Base-by-base conservation (phyloP, 1,284 basidiomycete species). In the Ceratobasidium papillatum region DNA sequence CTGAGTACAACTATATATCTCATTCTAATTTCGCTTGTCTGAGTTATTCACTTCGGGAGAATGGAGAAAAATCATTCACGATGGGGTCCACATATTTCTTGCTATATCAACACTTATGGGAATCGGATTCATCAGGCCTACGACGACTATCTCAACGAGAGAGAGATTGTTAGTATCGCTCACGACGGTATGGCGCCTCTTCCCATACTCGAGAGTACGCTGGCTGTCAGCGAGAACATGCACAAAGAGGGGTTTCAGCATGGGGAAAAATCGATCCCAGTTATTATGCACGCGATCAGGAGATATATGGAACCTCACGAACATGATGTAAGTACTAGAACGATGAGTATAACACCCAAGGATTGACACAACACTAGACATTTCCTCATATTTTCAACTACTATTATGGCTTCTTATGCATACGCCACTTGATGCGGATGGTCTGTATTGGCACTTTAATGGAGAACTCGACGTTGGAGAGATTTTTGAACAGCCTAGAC, bases 221-320 rank as follows among this genome's bases (percentile, higher is more conserved):
- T 71, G 9, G 43, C 54, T 1, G 30, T 61, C n/a, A 36, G 68
- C 14, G 68, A 71, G 12, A 71, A 71, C 56, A 71, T 71, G 68
- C 68, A 71, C 34, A 71, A 61, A 49, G 41, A n/a, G 3, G 49
- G 49, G 9, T 71, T 56, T 41, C 68, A 61, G 19, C 54, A 43
- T 19, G 68, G 54, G 2, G 41, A 71, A 27, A 43, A 71, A 1
- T 34, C 54, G 4, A 25, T 71, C 19, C 56, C 68, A 2, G 56
- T 71, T 9, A 19, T 71, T n/a, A 49, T 71, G 68, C 0, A 3
- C 1, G 36, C 68, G 19, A 59, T 71, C 25, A 36, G 68, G 30
- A 32, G n/a, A 22, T 71, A 71, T 25, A 47, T 14, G 1, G 41
- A 59, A 17, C 17, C 47, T 30, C 41, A 61, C 25, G 54, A 59